phyloP scores from a whole-genome alignment of 2,329 filamentous ascomycete species.

The Clonostachys rosea region DNA sequence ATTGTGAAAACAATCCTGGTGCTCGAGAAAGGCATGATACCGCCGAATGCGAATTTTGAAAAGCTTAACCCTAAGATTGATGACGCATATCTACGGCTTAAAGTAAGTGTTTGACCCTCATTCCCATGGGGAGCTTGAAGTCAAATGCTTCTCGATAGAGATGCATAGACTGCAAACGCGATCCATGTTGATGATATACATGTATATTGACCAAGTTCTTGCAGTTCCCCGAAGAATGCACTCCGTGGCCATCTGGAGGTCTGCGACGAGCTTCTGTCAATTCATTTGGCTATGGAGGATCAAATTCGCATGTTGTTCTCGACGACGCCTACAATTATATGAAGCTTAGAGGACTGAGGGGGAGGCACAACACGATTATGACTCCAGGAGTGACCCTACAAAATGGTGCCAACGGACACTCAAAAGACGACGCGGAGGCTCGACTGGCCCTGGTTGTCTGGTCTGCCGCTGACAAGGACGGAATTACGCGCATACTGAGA shows the following conservation, averaged over 20 bases:
- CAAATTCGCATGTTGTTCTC: constrained; percentile 21
- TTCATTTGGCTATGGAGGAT: constrained; percentile 26
- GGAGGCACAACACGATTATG: neutral
- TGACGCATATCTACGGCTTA: neutral
- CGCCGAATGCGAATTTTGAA: constrained; percentile 18
- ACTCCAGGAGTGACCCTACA: neutral
- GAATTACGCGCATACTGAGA: neutral
- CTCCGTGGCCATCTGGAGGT: constrained; percentile 34
- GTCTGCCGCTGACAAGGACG: neutral
- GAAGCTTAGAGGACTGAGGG: neutral
- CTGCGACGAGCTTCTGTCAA: constrained; percentile 18
- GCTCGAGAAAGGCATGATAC: constrained; percentile 8
- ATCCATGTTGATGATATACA: too few relatives aligned
- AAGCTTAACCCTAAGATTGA: constrained; percentile 6
- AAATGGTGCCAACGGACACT: neutral
- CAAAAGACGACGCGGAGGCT: too few relatives aligned
- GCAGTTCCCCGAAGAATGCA: neutral
- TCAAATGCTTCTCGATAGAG: too few relatives aligned
- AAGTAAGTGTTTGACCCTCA: too few relatives aligned
- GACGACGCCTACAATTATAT: constrained; percentile 8
- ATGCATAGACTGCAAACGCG: too few relatives aligned
- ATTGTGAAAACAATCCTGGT: constrained; percentile 9
- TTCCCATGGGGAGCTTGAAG: too few relatives aligned
- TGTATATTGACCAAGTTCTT: too few relatives aligned
- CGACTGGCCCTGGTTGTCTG: too few relatives aligned